phyloP scores from a whole-genome alignment of 345 rosid species.

The Bruguiera gymnorhiza region DNA sequence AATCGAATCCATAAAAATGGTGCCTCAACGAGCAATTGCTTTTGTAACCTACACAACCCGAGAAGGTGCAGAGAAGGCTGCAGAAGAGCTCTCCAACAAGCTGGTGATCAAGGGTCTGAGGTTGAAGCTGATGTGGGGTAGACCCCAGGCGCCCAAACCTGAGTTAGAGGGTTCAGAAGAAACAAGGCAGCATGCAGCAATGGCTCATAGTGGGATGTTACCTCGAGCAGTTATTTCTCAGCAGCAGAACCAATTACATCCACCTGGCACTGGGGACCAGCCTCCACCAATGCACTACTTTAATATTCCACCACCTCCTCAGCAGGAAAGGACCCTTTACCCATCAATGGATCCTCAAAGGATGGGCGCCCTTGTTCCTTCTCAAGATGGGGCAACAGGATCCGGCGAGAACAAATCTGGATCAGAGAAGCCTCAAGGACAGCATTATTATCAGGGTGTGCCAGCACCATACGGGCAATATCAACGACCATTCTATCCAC shows the following conservation, averaged over 20 bases:
- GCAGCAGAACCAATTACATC: slow-evolving; percentile 61
- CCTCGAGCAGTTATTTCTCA: slow-evolving; percentile 87
- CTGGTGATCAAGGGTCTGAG: slow-evolving; percentile 84
- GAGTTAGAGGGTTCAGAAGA: slow-evolving; percentile 66
- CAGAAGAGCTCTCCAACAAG: slow-evolving; percentile 81
- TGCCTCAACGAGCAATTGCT: slow-evolving; percentile 83
- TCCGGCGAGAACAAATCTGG: slow-evolving; percentile 48
- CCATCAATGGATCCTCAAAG: slow-evolving; percentile 99
- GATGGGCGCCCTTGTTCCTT: slow-evolving; percentile 81
- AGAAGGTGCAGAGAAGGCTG: slow-evolving; percentile 98
- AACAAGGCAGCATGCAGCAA: slow-evolving; percentile 61
- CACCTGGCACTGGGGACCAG: slow-evolving; percentile 50
- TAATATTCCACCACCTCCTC: slow-evolving; percentile 68
- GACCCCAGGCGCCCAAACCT: slow-evolving; percentile 79
- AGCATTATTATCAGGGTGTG: slow-evolving; percentile 51
- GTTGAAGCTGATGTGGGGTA: slow-evolving; percentile 94
- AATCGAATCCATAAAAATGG: slow-evolving; percentile 80
- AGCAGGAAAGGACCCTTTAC: slow-evolving; percentile 67
- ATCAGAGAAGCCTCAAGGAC: slow-evolving; percentile 46
- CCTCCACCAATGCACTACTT: slow-evolving; percentile 64
- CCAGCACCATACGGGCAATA: slow-evolving; percentile 44
- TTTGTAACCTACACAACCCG: slow-evolving; percentile 92
- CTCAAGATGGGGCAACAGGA: slow-evolving; percentile 59
- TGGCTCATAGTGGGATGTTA: slow-evolving; percentile 74
- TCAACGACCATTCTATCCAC: slow-evolving; percentile 52